phyloP scores from a whole-genome alignment of 2,329 filamentous ascomycete genomes.

The Lachnellula cervina region DNA sequence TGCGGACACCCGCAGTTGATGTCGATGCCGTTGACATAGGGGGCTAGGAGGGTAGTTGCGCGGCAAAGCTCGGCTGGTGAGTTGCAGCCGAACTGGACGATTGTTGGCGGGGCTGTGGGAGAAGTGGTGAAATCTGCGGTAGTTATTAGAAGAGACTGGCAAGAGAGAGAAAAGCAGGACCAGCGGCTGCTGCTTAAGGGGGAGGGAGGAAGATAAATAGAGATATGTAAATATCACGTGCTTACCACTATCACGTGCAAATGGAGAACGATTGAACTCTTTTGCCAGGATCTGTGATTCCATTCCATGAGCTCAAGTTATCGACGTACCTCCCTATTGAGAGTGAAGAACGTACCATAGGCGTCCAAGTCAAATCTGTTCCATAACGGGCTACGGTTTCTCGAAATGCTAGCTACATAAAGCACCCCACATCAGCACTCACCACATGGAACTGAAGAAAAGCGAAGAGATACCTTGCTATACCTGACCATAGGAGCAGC shows the following conservation, averaged over 20 bases:
- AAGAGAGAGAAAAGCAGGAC: constrained; percentile 16
- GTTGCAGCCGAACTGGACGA: constrained; percentile 64
- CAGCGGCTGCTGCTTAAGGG: neutral
- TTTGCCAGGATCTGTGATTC: constrained; percentile 51
- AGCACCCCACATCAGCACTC: neutral
- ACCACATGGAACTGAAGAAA: neutral
- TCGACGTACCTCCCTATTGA: neutral
- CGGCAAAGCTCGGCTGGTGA: constrained; percentile 56
- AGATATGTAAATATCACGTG: constrained; percentile 11
- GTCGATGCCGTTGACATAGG: constrained; percentile 60
- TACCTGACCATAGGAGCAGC: constrained; percentile 67
- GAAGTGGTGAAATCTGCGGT: constrained; percentile 56
- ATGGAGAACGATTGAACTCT: constrained; percentile 58
- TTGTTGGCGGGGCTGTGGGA: constrained; percentile 50
- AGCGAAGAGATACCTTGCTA: constrained; percentile 40
- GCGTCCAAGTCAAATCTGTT: constrained; percentile 64
- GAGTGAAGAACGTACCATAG: constrained; percentile 48
- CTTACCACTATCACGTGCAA: constrained; percentile 56
- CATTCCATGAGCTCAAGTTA: neutral
- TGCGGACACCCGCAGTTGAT: constrained; percentile 72
- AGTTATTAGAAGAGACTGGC: constrained; percentile 11
- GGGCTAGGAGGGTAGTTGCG: constrained; percentile 56
- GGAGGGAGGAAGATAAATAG: neutral
- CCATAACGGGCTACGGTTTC: constrained; percentile 61
- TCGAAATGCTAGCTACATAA: constrained; percentile 58